Base-by-base conservation (phyloP, 2,329 filamentous ascomycete species). In the Thielaviopsis musarum region DNA sequence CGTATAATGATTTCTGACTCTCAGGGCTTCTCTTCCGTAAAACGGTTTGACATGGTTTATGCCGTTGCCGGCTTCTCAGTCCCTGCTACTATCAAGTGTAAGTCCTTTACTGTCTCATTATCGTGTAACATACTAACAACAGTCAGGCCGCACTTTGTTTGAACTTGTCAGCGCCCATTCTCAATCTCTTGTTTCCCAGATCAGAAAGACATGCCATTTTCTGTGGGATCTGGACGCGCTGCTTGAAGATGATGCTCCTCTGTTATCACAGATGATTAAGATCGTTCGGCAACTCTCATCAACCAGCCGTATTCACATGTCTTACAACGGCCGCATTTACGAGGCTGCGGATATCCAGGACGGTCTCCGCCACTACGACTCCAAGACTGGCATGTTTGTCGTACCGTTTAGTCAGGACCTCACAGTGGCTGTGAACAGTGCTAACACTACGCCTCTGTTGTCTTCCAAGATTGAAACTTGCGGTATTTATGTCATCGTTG, bases 401-500 rank as follows among this genome's bases (percentile, higher is more conserved):
- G 53, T 56, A 21, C 51, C 10, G 5, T 57, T 62, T 0, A 60
- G 56, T 2, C 52, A 55, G 5, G 68, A 71, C 5, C 61, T 63
- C 0, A 66, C 69, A 5, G 59, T 64, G 9, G 60, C 63, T 15
- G 59, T 63, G 1, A 7, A 49, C 3, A n/a, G 64, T 38, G 45
- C 48, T 1, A 61, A 52, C 65, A 34, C 68, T 64, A 48, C 56
- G 65, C 1, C 66, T 73, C 5, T 51, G 60, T 1, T 67, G 71
- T 3, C 64, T 61, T 5, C 65, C 76, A 17, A 19, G 22, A 17
- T 57, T 13, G 26, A 21, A 2, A 58, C 64, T 1, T 66, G 72
- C 6, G 71, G 68, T 0, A 76, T 77, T 0, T 84, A 83, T 59
- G 65, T 83, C 2, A 67, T 84, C 3, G 72, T 74, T 3, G 81